Evolutionary conservation across 2,329 filamentous ascomycete species (phyloP).

Genomic region (Claviceps sp.): DNA sequence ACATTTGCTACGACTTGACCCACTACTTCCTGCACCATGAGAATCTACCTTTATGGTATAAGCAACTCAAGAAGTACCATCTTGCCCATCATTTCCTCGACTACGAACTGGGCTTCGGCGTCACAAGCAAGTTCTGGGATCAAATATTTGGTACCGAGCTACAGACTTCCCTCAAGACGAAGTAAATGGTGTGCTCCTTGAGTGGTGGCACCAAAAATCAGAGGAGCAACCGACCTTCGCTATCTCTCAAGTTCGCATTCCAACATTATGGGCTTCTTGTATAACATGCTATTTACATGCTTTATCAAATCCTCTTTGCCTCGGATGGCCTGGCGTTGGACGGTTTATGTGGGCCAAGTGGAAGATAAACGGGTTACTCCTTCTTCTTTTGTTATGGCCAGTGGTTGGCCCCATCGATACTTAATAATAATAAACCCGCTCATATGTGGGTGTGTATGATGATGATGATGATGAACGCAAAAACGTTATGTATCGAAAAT

Average conservation of each 20-base stretch:
- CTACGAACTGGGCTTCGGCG: constrained; percentile 93
- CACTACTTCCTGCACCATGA: constrained; percentile 98
- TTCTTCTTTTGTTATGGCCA: background rate
- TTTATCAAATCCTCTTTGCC: constrained; percentile 1
- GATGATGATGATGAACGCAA: background rate
- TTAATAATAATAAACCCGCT: background rate
- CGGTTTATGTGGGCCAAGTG: background rate
- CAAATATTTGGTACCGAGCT: constrained; percentile 82
- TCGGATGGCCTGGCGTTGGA: constrained; percentile 5
- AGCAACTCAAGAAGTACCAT: constrained; percentile 91
- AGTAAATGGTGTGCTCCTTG: constrained; percentile 9
- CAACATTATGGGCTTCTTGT: background rate
- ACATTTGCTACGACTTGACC: constrained; percentile 91
- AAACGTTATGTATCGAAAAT: background rate
- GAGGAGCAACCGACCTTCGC: background rate
- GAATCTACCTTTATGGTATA: constrained; percentile 82
- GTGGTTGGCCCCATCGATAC: background rate
- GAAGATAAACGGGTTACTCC: constrained; percentile 1
- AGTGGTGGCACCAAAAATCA: too few species aligned
- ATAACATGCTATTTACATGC: constrained; percentile 7
- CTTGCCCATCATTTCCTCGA: constrained; percentile 95
- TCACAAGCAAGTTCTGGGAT: constrained; percentile 96
- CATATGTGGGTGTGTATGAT: background rate
- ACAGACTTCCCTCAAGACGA: constrained; percentile 20
- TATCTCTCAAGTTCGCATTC: background rate